Evolutionary conservation across 768 basidiomycete species (phyloP), one percentile per base, ranked within the genome.

Genomic region (Phylloporus scabripes): DNA sequence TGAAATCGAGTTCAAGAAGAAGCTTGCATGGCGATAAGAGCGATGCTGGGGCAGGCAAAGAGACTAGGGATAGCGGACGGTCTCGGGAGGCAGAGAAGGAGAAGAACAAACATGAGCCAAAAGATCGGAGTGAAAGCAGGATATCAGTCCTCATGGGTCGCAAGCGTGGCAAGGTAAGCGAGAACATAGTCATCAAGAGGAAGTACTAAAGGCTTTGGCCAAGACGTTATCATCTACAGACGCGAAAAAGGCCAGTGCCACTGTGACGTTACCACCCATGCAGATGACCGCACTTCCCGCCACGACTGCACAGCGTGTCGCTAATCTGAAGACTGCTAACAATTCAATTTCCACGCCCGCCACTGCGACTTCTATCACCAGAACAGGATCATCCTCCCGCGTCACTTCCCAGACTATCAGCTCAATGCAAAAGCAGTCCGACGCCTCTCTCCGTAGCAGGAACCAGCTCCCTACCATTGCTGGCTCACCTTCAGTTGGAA

Each of bases 401-500:
- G 71, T 80, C 45, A 87, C 84, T n/a, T 78, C 87, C 1, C 90
- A 91, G 59, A 91, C 91, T 24, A 79, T 81, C 51, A 91, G 86
- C 61, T 90, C 89, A 2, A 79, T 91, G 82, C 87, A 88, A 64
- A 91, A 91, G 63, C 85, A 85, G 50, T 89, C 90, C 11, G 90
- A 92, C 62, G 72, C 81, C 6, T 91, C 90, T 26, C 76, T 91
- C 45, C 84, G 90, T 18, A 78, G 70, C 45, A 82, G 87, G 52
- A 80, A 81, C 61, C 81, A 84, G 57, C 71, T 95, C 9, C 92
- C 92, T 8, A 93, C 93, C 10, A 95, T 95, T 48, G 91, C 92
- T 26, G 93, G 93, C 28, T 94, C 92, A 3, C 93, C 93, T 4
- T 94, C 92, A 11, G 87, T 92, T 42, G 86, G 83, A 42, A 80